These are phyloP conservation scores for Phlebiopsis flavidoalba DNA, from an alignment of 768 basidiomycete species.

Conservation along the genomic window DNA sequence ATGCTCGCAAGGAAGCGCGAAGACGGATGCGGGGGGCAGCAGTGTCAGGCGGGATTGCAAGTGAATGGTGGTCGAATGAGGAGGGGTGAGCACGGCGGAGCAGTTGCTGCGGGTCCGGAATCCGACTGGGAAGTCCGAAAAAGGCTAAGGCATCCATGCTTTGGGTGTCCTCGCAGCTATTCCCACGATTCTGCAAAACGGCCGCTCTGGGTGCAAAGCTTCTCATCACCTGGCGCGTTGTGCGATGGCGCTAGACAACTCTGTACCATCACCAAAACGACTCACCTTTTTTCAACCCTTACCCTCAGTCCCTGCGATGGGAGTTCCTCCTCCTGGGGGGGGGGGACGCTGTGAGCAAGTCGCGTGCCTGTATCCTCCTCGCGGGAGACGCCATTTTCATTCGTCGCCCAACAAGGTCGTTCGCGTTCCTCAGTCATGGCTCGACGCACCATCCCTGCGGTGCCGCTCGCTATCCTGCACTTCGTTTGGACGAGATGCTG, in stretches of 20 bases:
- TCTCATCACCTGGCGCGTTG: not conserved
- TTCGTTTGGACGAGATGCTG: slow-evolving; percentile 93
- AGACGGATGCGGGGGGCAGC: too few species aligned
- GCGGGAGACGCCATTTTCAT: slow-evolving; percentile 74
- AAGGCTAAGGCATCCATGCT: not conserved
- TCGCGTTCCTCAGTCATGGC: slow-evolving; percentile 69
- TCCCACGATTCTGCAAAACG: not conserved
- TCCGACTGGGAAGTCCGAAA: too few species aligned
- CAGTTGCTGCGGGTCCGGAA: too few species aligned
- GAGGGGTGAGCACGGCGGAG: too few species aligned
- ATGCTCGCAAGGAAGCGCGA: too few species aligned
- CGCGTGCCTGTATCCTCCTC: slow-evolving; percentile 68
- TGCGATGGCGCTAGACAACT: not conserved
- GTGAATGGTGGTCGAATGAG: too few species aligned
- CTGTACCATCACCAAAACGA: not conserved
- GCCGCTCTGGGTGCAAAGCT: not conserved
- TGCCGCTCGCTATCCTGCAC: slow-evolving; percentile 80
- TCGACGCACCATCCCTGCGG: slow-evolving; percentile 90
- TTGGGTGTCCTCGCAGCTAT: not conserved
- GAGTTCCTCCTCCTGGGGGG: slow-evolving; percentile 25
- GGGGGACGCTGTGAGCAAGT: slow-evolving; percentile 55
- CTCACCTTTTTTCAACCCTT: not conserved
- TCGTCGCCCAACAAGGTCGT: slow-evolving; percentile 58
- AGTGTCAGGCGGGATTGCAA: too few species aligned
- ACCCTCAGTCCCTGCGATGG: slow-evolving; percentile 22